These are phyloP conservation scores for Peniophora sp. DNA, from an alignment of 1,284 basidiomycete genomes.

Conservation along the genomic window DNA sequence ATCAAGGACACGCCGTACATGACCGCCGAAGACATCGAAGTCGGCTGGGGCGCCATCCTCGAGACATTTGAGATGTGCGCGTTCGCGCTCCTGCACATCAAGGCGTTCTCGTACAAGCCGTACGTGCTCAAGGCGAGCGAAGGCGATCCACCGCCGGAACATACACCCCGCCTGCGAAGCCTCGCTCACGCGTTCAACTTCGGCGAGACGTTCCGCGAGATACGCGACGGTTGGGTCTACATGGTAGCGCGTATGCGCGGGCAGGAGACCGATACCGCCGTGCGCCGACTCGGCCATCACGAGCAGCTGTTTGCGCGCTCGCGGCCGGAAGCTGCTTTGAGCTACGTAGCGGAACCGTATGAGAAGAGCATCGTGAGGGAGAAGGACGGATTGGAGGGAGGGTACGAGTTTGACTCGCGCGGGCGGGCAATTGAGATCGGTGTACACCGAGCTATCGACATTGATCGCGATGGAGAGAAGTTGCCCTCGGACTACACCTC, in stretches of 20 bases:
- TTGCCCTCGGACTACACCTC: neutral
- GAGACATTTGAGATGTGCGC: constrained; percentile 75
- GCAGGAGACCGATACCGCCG: constrained; percentile 38
- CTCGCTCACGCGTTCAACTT: constrained; percentile 62
- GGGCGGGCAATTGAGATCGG: neutral
- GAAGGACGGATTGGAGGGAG: constrained; percentile 13
- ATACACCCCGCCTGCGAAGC: constrained; percentile 43
- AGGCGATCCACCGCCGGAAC: constrained; percentile 14
- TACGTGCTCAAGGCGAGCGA: constrained; percentile 35
- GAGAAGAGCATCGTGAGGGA: constrained; percentile 5
- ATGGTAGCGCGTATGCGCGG: constrained; percentile 43
- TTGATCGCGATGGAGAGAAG: neutral
- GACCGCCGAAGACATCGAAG: constrained; percentile 70
- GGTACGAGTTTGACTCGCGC: constrained; percentile 1
- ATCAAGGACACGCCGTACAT: constrained; percentile 66
- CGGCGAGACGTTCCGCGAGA: constrained; percentile 55
- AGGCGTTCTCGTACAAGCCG: constrained; percentile 66
- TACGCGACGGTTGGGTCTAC: constrained; percentile 48
- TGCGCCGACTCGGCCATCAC: constrained; percentile 39
- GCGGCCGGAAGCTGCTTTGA: neutral
- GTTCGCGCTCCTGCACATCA: constrained; percentile 67
- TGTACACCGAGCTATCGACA: neutral
- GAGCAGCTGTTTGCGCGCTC: constrained; percentile 39
- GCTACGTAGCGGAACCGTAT: neutral
- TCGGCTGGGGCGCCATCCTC: constrained; percentile 61